Percentiles rank a stretch among this genome's conserved stretches.
phyloP scores from a whole-genome alignment of 2,329 filamentous ascomycete genomes.

The Xylaria sp. region DNA sequence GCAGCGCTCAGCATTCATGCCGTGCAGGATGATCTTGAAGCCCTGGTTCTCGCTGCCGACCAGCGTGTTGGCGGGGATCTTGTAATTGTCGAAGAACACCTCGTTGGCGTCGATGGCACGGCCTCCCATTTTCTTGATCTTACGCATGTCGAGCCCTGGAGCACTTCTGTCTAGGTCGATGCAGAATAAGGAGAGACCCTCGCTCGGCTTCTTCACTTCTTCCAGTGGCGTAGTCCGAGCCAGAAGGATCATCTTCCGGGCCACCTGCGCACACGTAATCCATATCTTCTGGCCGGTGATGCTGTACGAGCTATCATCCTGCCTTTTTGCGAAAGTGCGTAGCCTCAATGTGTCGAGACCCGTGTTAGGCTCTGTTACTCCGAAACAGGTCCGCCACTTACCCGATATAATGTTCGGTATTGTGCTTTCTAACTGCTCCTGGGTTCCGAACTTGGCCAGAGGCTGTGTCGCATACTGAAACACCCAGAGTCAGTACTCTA shows the following conservation, averaged over 20 bases:
- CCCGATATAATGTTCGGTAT: slow-evolving; percentile 79
- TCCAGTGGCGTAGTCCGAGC: slow-evolving; percentile 79
- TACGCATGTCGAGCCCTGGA: slow-evolving; percentile 72
- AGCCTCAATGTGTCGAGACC: slow-evolving; percentile 82
- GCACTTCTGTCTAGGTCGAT: slow-evolving; percentile 75
- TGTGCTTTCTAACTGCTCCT: slow-evolving; percentile 70
- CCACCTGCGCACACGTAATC: slow-evolving; percentile 88
- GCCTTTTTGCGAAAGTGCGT: slow-evolving; percentile 69
- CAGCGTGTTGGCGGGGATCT: slow-evolving; percentile 70
- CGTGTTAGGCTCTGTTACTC: slow-evolving; percentile 85
- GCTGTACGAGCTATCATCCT: slow-evolving; percentile 67
- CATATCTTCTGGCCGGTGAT: slow-evolving; percentile 87
- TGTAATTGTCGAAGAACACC: slow-evolving; percentile 86
- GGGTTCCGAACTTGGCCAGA: slow-evolving; percentile 76
- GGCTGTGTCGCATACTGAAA: slow-evolving; percentile 75
- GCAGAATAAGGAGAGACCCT: slow-evolving; percentile 83
- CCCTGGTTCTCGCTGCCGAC: slow-evolving; percentile 80
- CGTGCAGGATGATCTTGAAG: slow-evolving; percentile 81
- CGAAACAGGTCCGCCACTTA: slow-evolving; percentile 79
- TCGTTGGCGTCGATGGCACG: slow-evolving; percentile 86
- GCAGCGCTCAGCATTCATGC: slow-evolving; percentile 83
- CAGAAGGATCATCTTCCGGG: slow-evolving; percentile 83
- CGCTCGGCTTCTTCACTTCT: slow-evolving; percentile 74
- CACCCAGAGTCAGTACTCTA: neutral
- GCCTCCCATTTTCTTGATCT: slow-evolving; percentile 88